Percentiles rank a stretch among this genome's conserved stretches.
These are phyloP conservation scores for Gyrodon lividus DNA, from an alignment of 768 basidiomycete species.

Conservation along the genomic window DNA sequence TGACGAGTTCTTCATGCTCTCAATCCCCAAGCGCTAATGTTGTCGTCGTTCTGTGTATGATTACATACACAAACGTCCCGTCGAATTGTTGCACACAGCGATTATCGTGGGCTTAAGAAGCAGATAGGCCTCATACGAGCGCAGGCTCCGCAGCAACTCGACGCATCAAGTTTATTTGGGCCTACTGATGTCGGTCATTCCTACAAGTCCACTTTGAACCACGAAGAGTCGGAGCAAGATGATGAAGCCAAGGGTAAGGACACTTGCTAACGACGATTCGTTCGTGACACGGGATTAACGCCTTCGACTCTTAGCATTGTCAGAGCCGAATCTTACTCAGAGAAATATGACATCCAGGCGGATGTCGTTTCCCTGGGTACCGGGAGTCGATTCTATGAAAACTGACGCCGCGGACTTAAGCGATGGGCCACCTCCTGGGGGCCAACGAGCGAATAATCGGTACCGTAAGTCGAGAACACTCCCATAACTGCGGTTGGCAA, in stretches of 20 bases:
- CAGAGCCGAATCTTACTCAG: slow-evolving; percentile 5
- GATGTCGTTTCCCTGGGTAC: neutral
- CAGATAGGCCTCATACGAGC: slow-evolving; percentile 55
- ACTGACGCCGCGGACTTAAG: neutral
- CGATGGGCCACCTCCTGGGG: neutral
- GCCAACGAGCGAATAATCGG: slow-evolving; percentile 1
- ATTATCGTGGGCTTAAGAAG: slow-evolving; percentile 73
- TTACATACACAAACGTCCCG: neutral
- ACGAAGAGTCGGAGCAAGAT: neutral
- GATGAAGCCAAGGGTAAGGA: slow-evolving; percentile 10
- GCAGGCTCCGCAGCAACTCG: slow-evolving; percentile 20
- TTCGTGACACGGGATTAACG: neutral
- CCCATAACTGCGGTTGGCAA: neutral
- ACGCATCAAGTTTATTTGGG: slow-evolving; percentile 12
- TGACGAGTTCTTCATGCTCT: slow-evolving; percentile 8
- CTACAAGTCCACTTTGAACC: neutral
- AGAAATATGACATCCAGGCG: neutral
- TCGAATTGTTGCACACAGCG: slow-evolving; percentile 39
- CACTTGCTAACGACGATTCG: too few relatives aligned
- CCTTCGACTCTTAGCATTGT: neutral
- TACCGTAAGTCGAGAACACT: slow-evolving; percentile 10
- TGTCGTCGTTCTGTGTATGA: neutral
- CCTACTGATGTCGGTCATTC: slow-evolving; percentile 1
- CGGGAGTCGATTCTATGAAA: neutral
- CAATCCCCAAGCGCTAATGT: neutral